Conservation (phyloP, 2,329 filamentous ascomycete species). For the Seiridium unicorne region DNA sequence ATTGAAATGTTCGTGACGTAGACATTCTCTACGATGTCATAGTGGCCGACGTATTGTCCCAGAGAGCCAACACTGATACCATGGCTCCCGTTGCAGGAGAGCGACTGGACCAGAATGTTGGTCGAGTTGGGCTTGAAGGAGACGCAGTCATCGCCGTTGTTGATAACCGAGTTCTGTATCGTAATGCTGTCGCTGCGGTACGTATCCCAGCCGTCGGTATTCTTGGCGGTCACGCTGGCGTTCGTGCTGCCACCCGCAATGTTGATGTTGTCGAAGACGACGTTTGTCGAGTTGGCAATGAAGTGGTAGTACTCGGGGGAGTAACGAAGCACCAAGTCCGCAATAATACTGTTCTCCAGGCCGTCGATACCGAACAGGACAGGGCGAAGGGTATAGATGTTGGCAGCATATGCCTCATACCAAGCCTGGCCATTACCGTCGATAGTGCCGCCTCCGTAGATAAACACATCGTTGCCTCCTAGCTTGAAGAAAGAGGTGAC, state of each 20-base stretch:
- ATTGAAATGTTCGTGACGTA: slow-evolving; percentile 48
- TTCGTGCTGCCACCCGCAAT: slow-evolving; percentile 54
- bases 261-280: slow-evolving; percentile 60
- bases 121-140: slow-evolving; percentile 64
- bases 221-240: slow-evolving; percentile 52
- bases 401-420: slow-evolving; percentile 60
- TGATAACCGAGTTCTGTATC: slow-evolving; percentile 62
- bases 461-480: slow-evolving; percentile 64
- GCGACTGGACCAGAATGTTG: slow-evolving; percentile 56
- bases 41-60: slow-evolving; percentile 55
- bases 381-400: slow-evolving; percentile 58
- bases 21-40: slow-evolving; percentile 59
- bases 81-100: slow-evolving; percentile 61
- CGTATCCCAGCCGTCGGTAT: slow-evolving; percentile 63
- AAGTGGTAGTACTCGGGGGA: slow-evolving; percentile 58
- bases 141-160: slow-evolving; percentile 67
- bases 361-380: slow-evolving; percentile 61
- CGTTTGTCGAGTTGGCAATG: slow-evolving; percentile 58
- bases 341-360: slow-evolving; percentile 53
- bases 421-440: slow-evolving; percentile 53
- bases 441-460: slow-evolving; percentile 50
- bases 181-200: slow-evolving; percentile 59
- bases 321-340: slow-evolving; percentile 56
- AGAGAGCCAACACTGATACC: slow-evolving; percentile 61
- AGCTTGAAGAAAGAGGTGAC: slow-evolving; percentile 66